Conservation (phyloP, 2,329 filamentous ascomycete genomes). For the Ophiocordyceps polyrhachis-furcata region DNA sequence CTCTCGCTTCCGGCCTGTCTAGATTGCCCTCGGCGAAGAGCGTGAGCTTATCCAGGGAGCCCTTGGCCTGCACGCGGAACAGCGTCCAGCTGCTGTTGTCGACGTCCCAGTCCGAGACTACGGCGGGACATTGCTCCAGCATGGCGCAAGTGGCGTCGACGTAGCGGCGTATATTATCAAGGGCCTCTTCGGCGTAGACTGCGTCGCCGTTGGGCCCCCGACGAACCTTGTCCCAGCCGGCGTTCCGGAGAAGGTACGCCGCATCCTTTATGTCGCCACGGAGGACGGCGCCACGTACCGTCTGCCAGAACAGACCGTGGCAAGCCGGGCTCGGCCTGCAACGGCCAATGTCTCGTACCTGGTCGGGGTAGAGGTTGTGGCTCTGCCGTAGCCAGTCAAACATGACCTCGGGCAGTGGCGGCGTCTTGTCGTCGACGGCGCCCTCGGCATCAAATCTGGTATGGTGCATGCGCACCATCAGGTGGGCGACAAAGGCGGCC, state of each 20-base stretch:
- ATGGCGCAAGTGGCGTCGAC: conserved; percentile 49
- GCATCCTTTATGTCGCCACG: conserved; percentile 55
- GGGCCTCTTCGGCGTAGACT: conserved; percentile 55
- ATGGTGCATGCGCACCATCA: conserved; percentile 67
- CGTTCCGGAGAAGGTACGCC: conserved; percentile 48
- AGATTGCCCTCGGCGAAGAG: conserved; percentile 56
- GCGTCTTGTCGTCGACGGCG: conserved; percentile 19
- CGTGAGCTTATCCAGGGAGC: conserved; percentile 51
- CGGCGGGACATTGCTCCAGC: conserved; percentile 54
- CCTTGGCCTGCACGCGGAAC: conserved; percentile 58
- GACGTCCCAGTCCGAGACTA: conserved; percentile 62
- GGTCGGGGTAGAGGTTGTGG: conserved; percentile 53
- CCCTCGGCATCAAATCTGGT: conserved; percentile 23
- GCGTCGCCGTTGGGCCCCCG: conserved; percentile 45
- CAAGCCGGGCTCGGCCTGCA: conserved; percentile 55
- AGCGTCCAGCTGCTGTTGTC: conserved; percentile 65
- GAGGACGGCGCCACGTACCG: conserved; percentile 53
- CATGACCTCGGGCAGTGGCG: conserved; percentile 55
- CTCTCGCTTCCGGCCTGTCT: conserved; percentile 17
- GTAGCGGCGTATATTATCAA: conserved; percentile 62
- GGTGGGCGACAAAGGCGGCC: conserved; percentile 57
- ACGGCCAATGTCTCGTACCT: conserved; percentile 44
- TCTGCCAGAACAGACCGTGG: conserved; percentile 70
- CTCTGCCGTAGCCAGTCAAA: conserved; percentile 67
- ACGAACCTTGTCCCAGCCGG: conserved; percentile 61